A percentile compares a stretch with the other conserved stretches of the same genome.
phyloP scores from a whole-genome alignment of 1,284 basidiomycete genomes.

The Leccinum fuscescens region DNA sequence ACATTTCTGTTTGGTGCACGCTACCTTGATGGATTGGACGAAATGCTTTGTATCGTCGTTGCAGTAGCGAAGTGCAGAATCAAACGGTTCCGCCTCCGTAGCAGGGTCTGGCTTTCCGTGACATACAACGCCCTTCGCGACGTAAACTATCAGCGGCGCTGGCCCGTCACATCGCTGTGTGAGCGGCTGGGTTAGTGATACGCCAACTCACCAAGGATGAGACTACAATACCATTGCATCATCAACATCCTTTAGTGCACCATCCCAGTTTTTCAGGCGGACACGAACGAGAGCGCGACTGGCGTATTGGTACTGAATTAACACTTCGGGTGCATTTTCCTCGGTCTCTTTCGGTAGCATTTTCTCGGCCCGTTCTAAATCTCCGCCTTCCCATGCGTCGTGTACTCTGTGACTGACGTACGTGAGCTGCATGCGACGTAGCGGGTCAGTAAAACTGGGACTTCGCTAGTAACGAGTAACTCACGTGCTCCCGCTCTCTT shows the following conservation, averaged over 20 bases:
- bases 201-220: not conserved
- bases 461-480: not conserved
- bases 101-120: too few relatives aligned
- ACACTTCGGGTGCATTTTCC: too few relatives aligned
- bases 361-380: too few relatives aligned
- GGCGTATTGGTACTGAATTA: too few relatives aligned
- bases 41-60: not conserved
- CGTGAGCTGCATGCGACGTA: slow-evolving; percentile 5
- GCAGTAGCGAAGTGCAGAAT: not conserved
- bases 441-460: not conserved
- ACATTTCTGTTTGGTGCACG: too few relatives aligned
- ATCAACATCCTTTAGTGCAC: slow-evolving; percentile 1
- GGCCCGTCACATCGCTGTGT: too few relatives aligned
- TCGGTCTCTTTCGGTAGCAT: too few relatives aligned
- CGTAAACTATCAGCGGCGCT: too few relatives aligned
- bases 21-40: slow-evolving; percentile 6
- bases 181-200: too few relatives aligned
- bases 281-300: not conserved
- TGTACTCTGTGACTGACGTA: not conserved
- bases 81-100: too few relatives aligned
- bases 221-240: not conserved
- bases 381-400: not conserved
- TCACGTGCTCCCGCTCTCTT: slow-evolving; percentile 2
- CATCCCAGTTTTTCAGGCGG: not conserved
- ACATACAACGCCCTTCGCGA: too few relatives aligned